A percentile compares a stretch with the other conserved stretches of the same genome.
Evolutionary conservation across 1,284 basidiomycete species (phyloP).

Genomic region (Phylloboletellus chloephorus): DNA sequence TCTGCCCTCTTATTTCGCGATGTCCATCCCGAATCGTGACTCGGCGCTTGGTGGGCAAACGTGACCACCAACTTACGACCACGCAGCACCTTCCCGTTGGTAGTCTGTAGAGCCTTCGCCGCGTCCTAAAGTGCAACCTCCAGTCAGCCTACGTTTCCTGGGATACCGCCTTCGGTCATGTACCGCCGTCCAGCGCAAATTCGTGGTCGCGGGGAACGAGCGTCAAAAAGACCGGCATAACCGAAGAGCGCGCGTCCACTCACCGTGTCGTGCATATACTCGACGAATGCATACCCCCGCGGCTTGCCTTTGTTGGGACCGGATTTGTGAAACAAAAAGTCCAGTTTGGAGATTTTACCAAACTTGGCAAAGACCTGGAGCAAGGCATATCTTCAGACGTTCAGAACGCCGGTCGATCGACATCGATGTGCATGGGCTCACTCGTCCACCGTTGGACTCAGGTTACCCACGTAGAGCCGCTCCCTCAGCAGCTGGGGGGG

Average conservation of each 20-base stretch:
- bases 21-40: constrained; percentile 36
- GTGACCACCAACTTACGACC: constrained; percentile 88
- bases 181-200: constrained; percentile 20
- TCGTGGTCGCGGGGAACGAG: constrained; percentile 49
- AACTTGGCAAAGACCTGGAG: constrained; percentile 87
- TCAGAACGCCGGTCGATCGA: constrained; percentile 12
- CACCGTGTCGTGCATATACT: constrained; percentile 77
- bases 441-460: constrained; percentile 87
- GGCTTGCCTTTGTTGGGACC: constrained; percentile 88
- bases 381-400: constrained; percentile 63
- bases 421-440: constrained; percentile 37
- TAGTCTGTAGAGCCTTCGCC: constrained; percentile 65
- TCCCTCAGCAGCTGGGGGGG: constrained; percentile 45
- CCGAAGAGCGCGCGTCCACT: constrained; percentile 38
- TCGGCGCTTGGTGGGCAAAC: constrained; percentile 77
- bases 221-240: constrained; percentile 28
- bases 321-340: constrained; percentile 93
- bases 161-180: constrained; percentile 21
- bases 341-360: constrained; percentile 88
- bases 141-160: constrained; percentile 17
- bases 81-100: constrained; percentile 78
- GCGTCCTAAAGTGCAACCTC: constrained; percentile 63
- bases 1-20: constrained; percentile 24
- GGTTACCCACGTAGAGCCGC: constrained; percentile 87
- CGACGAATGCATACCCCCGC: constrained; percentile 91